These are phyloP conservation scores for Zymoseptoria ardabiliae DNA, from an alignment of 2,329 filamentous ascomycete genomes.

Conservation along the genomic window DNA sequence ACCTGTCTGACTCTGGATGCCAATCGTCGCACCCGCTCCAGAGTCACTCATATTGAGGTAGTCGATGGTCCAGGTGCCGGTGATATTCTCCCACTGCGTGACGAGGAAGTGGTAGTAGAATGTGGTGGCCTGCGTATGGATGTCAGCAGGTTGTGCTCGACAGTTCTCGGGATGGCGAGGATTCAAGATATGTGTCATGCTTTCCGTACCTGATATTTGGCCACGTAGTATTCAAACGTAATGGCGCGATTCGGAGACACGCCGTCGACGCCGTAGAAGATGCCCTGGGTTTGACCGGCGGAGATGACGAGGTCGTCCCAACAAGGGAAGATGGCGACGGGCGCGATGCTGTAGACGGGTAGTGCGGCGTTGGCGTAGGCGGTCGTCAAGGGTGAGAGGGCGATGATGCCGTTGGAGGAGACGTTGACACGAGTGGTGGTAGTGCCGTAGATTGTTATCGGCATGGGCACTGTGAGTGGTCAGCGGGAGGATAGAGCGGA, in stretches of 20 bases:
- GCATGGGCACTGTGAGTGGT: not conserved
- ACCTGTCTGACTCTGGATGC: conserved; percentile 7
- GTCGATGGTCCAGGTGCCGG: conserved; percentile 4
- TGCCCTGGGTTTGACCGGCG: conserved; percentile 12
- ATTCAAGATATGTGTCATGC: not conserved
- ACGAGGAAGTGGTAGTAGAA: conserved; percentile 18
- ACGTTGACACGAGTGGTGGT: not conserved
- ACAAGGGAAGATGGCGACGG: conserved; percentile 7
- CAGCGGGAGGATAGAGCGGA: not conserved
- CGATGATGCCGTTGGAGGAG: conserved; percentile 2
- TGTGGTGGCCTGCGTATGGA: conserved; percentile 1
- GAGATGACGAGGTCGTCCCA: conserved; percentile 21
- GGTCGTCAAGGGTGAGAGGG: not conserved
- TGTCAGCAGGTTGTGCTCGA: not conserved
- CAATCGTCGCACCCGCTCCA: conserved; percentile 7
- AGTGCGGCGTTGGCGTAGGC: conserved; percentile 2
- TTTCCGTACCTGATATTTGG: not conserved
- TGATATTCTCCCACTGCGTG: conserved; percentile 4
- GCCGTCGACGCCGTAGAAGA: conserved; percentile 18
- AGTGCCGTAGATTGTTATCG: not conserved
- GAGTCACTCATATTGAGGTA: conserved; percentile 11
- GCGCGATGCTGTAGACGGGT: conserved; percentile 2
- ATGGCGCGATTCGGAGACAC: conserved; percentile 1
- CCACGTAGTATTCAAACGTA: conserved; percentile 16
- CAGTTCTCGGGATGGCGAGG: not conserved